Conservation (phyloP, 2,329 filamentous ascomycete genomes). For the Uncinocarpus reesii region DNA sequence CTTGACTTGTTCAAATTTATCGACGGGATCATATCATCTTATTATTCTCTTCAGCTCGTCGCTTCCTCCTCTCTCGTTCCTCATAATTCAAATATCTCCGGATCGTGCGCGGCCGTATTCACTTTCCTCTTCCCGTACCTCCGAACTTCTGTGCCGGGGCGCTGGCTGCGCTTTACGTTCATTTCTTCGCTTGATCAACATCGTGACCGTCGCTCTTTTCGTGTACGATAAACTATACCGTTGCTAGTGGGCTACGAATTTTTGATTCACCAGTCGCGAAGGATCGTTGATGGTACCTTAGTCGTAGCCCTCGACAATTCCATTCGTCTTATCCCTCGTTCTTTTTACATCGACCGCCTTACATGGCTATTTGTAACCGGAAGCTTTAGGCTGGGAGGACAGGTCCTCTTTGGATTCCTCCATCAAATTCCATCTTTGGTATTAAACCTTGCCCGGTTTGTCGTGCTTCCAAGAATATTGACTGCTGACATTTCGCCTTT, state of each 20-base stretch:
- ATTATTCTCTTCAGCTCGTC: conserved; percentile 6
- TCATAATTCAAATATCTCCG: conserved; percentile 13
- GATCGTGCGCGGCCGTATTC: conserved; percentile 5
- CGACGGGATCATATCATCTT: conserved; percentile 7
- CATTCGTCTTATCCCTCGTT: not conserved
- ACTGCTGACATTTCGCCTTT: conserved; percentile 1
- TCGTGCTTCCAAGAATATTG: not conserved
- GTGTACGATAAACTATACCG: not conserved
- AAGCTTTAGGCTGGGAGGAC: conserved; percentile 3
- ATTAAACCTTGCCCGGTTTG: not conserved
- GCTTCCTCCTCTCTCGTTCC: not conserved
- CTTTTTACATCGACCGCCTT: not conserved
- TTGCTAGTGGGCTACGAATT: too few relatives aligned
- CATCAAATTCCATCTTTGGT: not conserved
- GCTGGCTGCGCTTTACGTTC: conserved; percentile 12
- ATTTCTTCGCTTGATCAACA: conserved; percentile 1
- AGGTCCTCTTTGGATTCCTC: conserved; percentile 3
- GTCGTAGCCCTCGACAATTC: not conserved
- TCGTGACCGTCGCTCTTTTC: not conserved
- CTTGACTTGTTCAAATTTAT: conserved; percentile 10
- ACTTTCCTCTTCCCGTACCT: not conserved
- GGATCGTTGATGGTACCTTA: too few relatives aligned
- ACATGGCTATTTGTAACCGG: not conserved
- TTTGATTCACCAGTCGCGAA: too few relatives aligned
- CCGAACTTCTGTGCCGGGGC: not conserved